phyloP scores from a whole-genome alignment of 208 protist species.

The Kentomonas sorsogonicus region DNA sequence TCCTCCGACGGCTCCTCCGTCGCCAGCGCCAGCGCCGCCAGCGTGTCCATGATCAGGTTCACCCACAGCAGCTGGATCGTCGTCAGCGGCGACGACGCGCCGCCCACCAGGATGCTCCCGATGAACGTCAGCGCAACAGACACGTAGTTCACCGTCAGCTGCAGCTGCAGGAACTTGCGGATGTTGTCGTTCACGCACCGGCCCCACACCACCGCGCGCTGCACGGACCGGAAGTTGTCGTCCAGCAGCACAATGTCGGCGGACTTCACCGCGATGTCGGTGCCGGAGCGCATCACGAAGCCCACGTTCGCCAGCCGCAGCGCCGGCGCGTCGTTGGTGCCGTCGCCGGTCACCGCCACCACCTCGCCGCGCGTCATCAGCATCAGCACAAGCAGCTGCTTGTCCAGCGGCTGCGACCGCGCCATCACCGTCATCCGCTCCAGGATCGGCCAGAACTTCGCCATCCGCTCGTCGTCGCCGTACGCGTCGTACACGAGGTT shows the following conservation, averaged over 20 bases:
- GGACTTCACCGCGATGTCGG: conserved; percentile 93
- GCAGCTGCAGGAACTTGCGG: conserved; percentile 97
- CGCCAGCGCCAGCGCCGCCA: conserved; percentile 96
- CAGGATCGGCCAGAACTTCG: conserved; percentile 65
- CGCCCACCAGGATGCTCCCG: conserved; percentile 69
- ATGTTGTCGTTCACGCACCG: conserved; percentile 89
- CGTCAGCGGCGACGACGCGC: conserved; percentile 72
- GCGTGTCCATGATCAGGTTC: conserved; percentile 99
- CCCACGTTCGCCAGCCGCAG: conserved; percentile 96
- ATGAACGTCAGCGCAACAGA: conserved; percentile 93
- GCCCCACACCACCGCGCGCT: conserved; percentile 92
- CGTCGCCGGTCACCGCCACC: conserved; percentile 92
- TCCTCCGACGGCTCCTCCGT: conserved; percentile 93
- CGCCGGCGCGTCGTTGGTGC: conserved; percentile 97
- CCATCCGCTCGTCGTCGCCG: conserved; percentile 65
- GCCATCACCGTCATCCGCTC: conserved; percentile 85
- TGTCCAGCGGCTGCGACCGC: conserved; percentile 82
- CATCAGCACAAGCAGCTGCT: conserved; percentile 84
- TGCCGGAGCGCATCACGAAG: conserved; percentile 96
- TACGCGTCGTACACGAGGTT: conserved; percentile 68
- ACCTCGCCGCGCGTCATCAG: conserved; percentile 75
- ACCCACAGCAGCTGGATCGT: conserved; percentile 98
- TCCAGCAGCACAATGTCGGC: conserved; percentile 94
- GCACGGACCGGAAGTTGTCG: conserved; percentile 98
- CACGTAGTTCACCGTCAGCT: conserved; percentile 97